Evolutionary conservation across 371 early-diverging fungal species (phyloP).

Genomic region (Catenaria anguillulae): DNA sequence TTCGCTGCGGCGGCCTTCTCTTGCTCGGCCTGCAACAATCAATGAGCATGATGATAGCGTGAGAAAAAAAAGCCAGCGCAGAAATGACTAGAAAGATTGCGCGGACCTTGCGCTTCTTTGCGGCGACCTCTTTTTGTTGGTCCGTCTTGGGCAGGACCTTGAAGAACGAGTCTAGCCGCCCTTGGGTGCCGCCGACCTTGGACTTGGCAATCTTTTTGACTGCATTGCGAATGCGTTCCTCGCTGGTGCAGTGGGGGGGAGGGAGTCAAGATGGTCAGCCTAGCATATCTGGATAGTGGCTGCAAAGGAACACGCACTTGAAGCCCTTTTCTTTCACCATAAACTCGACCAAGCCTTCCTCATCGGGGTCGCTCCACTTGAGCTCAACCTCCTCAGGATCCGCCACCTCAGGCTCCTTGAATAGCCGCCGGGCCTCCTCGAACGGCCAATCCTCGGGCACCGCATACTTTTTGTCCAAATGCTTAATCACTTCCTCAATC

Average conservation of each 20-base stretch:
- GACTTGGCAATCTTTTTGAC: constrained; percentile 66
- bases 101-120: constrained; percentile 8
- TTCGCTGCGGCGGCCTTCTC: no score
- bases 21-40: no score
- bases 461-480: constrained; percentile 59
- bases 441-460: constrained; percentile 85
- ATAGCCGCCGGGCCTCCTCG: constrained; percentile 81
- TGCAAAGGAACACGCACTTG: constrained; percentile 37
- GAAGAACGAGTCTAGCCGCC: constrained; percentile 83
- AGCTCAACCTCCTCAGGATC: constrained; percentile 55
- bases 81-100: no score
- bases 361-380: constrained; percentile 77
- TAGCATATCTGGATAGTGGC: background rate
- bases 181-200: constrained; percentile 63
- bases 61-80: no score
- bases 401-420: constrained; percentile 61
- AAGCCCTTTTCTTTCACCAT: constrained; percentile 93
- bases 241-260: constrained; percentile 28
- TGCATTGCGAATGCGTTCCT: constrained; percentile 79
- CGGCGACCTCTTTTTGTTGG: background rate
- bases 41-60: no score
- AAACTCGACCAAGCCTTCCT: constrained; percentile 77
- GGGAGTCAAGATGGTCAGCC: no score
- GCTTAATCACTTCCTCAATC: constrained; percentile 74
- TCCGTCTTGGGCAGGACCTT: constrained; percentile 17